Base-by-base conservation (phyloP, 495 filamentous ascomycete species). In the Amniculicola lignicola region DNA sequence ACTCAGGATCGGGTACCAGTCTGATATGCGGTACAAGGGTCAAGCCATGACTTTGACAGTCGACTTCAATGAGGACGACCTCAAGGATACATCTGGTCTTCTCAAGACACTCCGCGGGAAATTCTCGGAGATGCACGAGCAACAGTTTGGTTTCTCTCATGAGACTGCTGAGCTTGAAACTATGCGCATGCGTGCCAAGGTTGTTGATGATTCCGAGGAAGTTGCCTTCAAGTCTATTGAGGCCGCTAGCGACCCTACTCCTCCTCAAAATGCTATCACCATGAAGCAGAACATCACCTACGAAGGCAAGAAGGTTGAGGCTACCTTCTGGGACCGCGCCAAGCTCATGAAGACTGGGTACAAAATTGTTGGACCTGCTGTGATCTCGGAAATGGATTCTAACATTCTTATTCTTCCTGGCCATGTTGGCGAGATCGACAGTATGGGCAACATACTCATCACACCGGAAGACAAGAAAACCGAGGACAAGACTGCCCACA, bases 301-400 rank as follows among this genome's bases (percentile, higher is more conserved):
- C 7, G 58, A 74, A 47, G 75, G 73, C 15, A 58, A 72, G 51
- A 54, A 70, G 22, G 58, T 68, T 24, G 55, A 65, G n/a, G 74
- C 73, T 1, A 69, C 65, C 0, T 46, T 77, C 18, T 78, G 75
- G 75, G 66, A 77, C 36, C 72, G 76, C 10, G 48, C 68, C n/a
- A 68, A 70, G 25, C 64, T 78, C 40, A 72, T 42, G 31, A 65
- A 68, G 23, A 62, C 73, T 11, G 75, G 74, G 4, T 53, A 72
- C 4, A 67, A 57, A 23, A 29, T 78, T 3, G n/a, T 50, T 0
- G 76, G 76, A 0, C 76, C 76, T 6, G 78, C 74, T 35, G 70
- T 78, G 22, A 64, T 79, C 39, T 72, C 69, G 3, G 74, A 79
- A 36, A 78, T 76, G 72, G 76, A 78, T 51, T 77, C 74, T 47